Conservation (phyloP, 495 filamentous ascomycete genomes). For the Apiosordaria backusii region DNA sequence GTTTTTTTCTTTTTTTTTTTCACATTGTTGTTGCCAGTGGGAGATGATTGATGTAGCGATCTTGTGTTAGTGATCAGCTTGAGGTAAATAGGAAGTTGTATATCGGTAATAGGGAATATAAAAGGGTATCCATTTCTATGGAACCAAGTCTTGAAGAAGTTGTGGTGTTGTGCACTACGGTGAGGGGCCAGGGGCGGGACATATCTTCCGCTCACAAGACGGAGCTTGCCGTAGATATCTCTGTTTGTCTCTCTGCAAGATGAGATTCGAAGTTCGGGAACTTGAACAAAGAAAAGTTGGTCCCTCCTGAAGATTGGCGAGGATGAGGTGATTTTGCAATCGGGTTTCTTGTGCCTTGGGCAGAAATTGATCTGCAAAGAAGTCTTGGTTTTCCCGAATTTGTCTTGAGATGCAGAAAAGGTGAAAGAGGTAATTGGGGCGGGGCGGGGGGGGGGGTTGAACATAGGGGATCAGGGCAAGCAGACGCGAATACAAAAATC, state of each 20-base stretch:
- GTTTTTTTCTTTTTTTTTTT: too few species aligned
- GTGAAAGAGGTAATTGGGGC: too few species aligned
- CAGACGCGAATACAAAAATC: slow-evolving; percentile 13
- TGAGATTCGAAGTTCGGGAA: background rate
- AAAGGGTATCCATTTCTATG: too few species aligned
- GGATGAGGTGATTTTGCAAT: background rate
- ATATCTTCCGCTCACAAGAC: background rate
- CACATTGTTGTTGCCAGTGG: too few species aligned
- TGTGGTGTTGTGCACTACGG: too few species aligned
- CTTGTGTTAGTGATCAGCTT: too few species aligned
- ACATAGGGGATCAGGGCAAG: background rate
- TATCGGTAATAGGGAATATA: too few species aligned
- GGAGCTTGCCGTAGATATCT: background rate
- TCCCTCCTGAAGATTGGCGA: background rate
- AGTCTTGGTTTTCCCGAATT: background rate
- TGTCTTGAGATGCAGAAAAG: too few species aligned
- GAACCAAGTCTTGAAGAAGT: background rate
- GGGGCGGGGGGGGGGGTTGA: background rate
- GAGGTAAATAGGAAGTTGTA: too few species aligned
- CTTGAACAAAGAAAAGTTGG: background rate
- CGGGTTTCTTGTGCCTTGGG: background rate
- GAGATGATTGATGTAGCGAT: too few species aligned
- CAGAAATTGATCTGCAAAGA: background rate
- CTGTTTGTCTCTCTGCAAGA: background rate
- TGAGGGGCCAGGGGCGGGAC: too few species aligned